phyloP scores from a whole-genome alignment of 495 filamentous ascomycete species.

The Penicillium desertorum region DNA sequence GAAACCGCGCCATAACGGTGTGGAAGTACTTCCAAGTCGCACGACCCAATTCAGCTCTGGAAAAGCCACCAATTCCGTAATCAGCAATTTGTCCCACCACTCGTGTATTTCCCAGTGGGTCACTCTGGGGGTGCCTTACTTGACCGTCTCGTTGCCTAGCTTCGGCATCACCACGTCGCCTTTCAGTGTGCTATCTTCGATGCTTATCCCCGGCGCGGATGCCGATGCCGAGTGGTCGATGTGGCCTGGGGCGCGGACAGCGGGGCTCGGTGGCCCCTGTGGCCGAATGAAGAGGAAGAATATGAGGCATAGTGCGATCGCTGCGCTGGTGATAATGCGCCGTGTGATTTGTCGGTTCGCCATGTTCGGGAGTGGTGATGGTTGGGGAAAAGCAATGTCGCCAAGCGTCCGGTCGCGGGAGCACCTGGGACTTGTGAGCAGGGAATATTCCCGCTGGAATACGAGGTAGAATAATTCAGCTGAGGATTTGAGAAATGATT shows the following conservation, averaged over 20 bases:
- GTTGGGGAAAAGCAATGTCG: constrained; percentile 2
- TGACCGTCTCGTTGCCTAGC: constrained; percentile 87
- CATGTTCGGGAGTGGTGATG: constrained; percentile 29
- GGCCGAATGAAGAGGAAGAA: constrained; percentile 45
- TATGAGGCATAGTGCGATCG: constrained; percentile 36
- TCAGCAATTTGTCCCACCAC: constrained; percentile 2
- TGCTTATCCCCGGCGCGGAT: constrained; percentile 22
- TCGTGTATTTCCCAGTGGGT: background rate
- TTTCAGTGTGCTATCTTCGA: constrained; percentile 53
- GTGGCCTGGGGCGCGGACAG: constrained; percentile 45
- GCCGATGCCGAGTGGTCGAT: constrained; percentile 32
- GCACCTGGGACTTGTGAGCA: background rate
- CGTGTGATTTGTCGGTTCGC: constrained; percentile 45
- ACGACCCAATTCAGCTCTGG: constrained; percentile 81
- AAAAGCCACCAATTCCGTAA: constrained; percentile 7
- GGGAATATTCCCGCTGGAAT: background rate
- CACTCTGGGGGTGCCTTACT: constrained; percentile 25
- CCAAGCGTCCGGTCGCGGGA: constrained; percentile 9
- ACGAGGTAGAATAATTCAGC: background rate
- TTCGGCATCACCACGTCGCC: constrained; percentile 85
- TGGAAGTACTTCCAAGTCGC: constrained; percentile 92
- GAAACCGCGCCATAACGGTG: constrained; percentile 92
- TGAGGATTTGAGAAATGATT: background rate
- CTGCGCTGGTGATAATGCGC: constrained; percentile 39
- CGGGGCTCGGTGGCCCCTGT: constrained; percentile 43